Evolutionary conservation across 257 asterid genomes (phyloP).

Genomic region (Cynanchum wilfordii): DNA sequence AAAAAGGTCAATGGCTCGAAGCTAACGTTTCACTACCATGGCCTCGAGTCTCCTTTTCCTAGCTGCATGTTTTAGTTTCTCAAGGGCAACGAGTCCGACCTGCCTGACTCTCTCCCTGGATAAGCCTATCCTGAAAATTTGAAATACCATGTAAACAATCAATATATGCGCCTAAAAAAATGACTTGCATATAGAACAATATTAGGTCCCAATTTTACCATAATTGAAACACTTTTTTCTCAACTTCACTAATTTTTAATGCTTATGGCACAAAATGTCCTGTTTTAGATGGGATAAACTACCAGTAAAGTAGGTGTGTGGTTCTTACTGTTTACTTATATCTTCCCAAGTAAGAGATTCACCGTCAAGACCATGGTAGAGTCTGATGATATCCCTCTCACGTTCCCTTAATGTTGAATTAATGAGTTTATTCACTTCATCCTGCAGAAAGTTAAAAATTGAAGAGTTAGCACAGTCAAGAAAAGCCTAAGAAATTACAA

Average conservation of each 20-base stretch:
- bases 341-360: constrained; percentile 98
- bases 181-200: neutral
- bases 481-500: neutral
- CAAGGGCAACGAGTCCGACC: constrained; percentile 90
- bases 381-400: constrained; percentile 76
- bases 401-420: constrained; percentile 53
- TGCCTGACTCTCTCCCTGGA: constrained; percentile 97
- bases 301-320: neutral
- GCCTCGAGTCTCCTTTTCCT: constrained; percentile 64
- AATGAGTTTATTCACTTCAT: constrained; percentile 78
- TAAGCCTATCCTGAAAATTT: constrained; percentile 74
- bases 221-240: neutral
- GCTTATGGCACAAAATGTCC: neutral
- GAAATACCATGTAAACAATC: neutral
- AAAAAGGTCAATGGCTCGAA: constrained; percentile 17
- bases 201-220: neutral
- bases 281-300: no score
- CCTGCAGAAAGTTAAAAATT: constrained; percentile 37
- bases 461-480: neutral
- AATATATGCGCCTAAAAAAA: neutral
- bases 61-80: constrained; percentile 90
- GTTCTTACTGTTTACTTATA: constrained; percentile 69
- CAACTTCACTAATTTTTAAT: no score
- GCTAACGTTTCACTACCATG: constrained; percentile 57
- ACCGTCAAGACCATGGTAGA: constrained; percentile 76